phyloP scores from a whole-genome alignment of 768 basidiomycete genomes.

The Agrocybe pediades region DNA sequence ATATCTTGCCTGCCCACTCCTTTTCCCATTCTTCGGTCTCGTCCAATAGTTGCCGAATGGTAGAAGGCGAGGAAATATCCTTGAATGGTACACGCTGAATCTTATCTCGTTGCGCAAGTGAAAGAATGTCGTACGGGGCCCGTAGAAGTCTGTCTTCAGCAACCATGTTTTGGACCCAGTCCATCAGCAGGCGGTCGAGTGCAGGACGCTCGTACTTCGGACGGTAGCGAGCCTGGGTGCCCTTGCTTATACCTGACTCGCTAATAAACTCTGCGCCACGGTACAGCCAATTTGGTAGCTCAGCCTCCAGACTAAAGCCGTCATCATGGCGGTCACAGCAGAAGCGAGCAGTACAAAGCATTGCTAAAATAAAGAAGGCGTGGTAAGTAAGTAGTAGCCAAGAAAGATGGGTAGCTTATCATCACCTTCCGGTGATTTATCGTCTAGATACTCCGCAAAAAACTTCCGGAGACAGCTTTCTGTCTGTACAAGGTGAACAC shows the following conservation, averaged over 20 bases:
- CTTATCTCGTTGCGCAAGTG: conserved; percentile 11
- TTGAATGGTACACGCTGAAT: no score
- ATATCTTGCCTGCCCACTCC: conserved; percentile 19
- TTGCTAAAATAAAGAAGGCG: not conserved
- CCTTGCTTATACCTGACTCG: no score
- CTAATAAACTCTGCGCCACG: no score
- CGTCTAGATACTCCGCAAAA: conserved; percentile 17
- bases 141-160: no score
- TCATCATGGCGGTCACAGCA: conserved; percentile 17
- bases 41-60: conserved; percentile 13
- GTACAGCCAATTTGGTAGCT: no score
- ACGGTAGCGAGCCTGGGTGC: no score
- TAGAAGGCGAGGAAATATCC: conserved; percentile 7
- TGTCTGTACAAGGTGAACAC: not conserved
- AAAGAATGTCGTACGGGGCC: not conserved
- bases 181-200: no score
- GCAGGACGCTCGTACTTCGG: no score
- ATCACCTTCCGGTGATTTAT: conserved; percentile 6
- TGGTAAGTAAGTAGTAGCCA: not conserved
- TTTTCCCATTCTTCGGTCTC: conserved; percentile 23
- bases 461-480: conserved; percentile 2
- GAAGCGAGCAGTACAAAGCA: not conserved
- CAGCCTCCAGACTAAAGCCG: no score
- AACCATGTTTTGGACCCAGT: no score
- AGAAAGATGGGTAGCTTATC: not conserved